Evolutionary conservation across 805 yeast species (phyloP).

Genomic region (Metschnikowia santaceciliae): DNA sequence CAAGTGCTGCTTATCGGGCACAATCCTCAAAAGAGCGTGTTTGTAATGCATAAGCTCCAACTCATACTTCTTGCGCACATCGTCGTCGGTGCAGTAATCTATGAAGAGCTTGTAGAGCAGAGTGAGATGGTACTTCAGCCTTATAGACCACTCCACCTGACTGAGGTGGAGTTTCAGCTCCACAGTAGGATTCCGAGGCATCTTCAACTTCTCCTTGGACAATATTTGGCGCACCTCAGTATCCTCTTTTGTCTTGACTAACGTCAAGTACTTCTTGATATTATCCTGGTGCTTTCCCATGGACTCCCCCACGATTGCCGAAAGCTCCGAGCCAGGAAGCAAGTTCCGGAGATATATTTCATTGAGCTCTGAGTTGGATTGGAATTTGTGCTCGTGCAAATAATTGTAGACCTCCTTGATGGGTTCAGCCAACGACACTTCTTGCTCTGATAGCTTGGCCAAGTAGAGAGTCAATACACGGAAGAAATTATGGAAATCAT

Average conservation of each 20-base stretch:
- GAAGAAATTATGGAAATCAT: constrained; percentile 46
- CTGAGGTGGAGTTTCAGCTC: constrained; percentile 38
- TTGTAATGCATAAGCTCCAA: constrained; percentile 55
- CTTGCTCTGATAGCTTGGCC: constrained; percentile 37
- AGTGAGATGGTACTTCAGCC: constrained; percentile 49
- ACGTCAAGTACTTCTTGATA: constrained; percentile 40
- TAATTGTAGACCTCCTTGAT: constrained; percentile 46
- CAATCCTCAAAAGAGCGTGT: constrained; percentile 48
- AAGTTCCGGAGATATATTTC: constrained; percentile 48
- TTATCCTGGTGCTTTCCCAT: constrained; percentile 46
- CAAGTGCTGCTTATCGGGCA: constrained; percentile 47
- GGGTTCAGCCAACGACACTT: constrained; percentile 46
- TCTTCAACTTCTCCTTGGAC: constrained; percentile 47
- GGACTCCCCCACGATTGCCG: constrained; percentile 45
- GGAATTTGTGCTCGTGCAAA: constrained; percentile 32
- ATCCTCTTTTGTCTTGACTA: constrained; percentile 39
- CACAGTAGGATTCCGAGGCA: constrained; percentile 40
- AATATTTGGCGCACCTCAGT: constrained; percentile 35
- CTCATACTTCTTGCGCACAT: constrained; percentile 54
- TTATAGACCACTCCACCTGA: constrained; percentile 44
- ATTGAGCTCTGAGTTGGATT: constrained; percentile 29
- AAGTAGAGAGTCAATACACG: constrained; percentile 43
- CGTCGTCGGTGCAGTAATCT: constrained; percentile 58
- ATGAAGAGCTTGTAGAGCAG: constrained; percentile 52
- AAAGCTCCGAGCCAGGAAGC: constrained; percentile 55